A percentile compares a stretch with the other conserved stretches of the same genome.
These are phyloP conservation scores for Tuber borchii DNA, from an alignment of 495 filamentous ascomycete species.

Conservation along the genomic window DNA sequence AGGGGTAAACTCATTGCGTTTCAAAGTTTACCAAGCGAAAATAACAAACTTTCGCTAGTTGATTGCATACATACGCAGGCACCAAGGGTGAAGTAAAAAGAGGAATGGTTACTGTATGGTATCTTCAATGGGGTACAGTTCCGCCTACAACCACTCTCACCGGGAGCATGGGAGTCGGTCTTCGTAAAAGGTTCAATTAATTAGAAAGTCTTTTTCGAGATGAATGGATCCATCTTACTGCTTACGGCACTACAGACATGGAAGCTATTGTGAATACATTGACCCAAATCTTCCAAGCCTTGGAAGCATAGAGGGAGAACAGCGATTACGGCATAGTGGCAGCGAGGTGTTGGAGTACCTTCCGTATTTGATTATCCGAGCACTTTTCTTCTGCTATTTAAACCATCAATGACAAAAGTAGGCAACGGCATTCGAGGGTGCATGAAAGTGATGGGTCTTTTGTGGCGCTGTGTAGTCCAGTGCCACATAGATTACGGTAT, in stretches of 20 bases:
- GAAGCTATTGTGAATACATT: not conserved
- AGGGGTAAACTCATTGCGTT: not conserved
- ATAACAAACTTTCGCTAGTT: not conserved
- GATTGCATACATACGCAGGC: slow-evolving; percentile 3
- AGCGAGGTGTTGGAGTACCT: not conserved
- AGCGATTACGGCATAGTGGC: not conserved
- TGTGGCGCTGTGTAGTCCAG: no score
- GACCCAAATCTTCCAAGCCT: not conserved
- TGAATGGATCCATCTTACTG: not conserved
- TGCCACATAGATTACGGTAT: no score
- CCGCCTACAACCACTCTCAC: not conserved
- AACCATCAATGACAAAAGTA: not conserved
- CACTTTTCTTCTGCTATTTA: not conserved
- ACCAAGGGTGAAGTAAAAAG: not conserved
- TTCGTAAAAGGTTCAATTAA: not conserved
- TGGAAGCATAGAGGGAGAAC: not conserved
- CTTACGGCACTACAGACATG: not conserved
- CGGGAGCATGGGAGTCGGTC: not conserved
- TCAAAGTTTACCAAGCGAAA: not conserved
- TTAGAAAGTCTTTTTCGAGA: not conserved
- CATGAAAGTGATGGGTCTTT: no score
- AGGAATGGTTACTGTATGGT: not conserved
- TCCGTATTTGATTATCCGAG: not conserved
- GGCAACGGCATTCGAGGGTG: not conserved
- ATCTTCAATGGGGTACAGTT: not conserved